Evolutionary conservation across 2,329 filamentous ascomycete species (phyloP).

Genomic region (Paecilomyces variotii): DNA sequence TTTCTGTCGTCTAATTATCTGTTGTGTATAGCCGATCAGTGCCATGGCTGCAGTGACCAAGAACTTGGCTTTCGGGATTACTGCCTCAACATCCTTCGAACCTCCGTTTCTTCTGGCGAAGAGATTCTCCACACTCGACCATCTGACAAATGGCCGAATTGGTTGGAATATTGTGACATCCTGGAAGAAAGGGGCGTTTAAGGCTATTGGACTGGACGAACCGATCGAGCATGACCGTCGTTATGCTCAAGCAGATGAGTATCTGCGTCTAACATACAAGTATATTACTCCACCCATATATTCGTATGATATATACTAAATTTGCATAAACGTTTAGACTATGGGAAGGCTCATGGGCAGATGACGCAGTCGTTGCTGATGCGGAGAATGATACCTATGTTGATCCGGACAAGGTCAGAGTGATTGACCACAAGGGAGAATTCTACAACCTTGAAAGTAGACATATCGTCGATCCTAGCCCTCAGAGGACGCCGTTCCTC

Average conservation of each 20-base stretch:
- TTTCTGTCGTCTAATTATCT: neutral
- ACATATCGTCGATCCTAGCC: slow-evolving; percentile 48
- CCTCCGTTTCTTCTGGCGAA: slow-evolving; percentile 56
- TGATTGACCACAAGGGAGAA: slow-evolving; percentile 54
- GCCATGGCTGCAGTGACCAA: slow-evolving; percentile 62
- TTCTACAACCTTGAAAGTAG: slow-evolving; percentile 41
- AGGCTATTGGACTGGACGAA: slow-evolving; percentile 52
- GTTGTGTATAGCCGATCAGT: slow-evolving; percentile 44
- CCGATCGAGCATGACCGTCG: slow-evolving; percentile 55
- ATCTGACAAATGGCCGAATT: slow-evolving; percentile 53
- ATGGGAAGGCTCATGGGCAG: slow-evolving; percentile 50
- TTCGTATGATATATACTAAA: neutral
- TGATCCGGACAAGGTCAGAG: slow-evolving; percentile 51
- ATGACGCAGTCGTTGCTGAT: slow-evolving; percentile 50
- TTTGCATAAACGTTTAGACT: slow-evolving; percentile 26
- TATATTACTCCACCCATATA: slow-evolving; percentile 12
- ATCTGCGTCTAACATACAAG: slow-evolving; percentile 56
- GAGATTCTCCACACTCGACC: slow-evolving; percentile 54
- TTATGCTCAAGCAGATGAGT: slow-evolving; percentile 55
- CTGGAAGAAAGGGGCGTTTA: slow-evolving; percentile 56
- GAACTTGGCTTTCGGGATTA: slow-evolving; percentile 56
- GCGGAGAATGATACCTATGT: slow-evolving; percentile 48
- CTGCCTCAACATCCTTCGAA: slow-evolving; percentile 55
- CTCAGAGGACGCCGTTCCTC: slow-evolving; percentile 50
- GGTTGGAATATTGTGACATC: slow-evolving; percentile 62